Percentiles rank a stretch among this genome's conserved stretches.
Conservation (phyloP, 2,329 filamentous ascomycete species). For the Trichophyton verrucosum region DNA sequence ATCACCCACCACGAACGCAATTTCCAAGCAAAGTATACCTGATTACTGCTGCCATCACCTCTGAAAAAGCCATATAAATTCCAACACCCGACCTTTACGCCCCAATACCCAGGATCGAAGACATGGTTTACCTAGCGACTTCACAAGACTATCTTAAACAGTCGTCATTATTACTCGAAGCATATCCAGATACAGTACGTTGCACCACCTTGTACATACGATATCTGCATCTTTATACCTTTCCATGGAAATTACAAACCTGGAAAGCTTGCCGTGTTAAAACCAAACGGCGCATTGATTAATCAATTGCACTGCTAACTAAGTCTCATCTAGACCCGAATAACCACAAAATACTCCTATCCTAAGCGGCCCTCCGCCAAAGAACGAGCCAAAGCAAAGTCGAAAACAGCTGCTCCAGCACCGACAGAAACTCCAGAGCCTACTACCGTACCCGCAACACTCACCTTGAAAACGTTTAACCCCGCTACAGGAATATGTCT, state of each 20-base stretch:
- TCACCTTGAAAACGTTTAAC: conserved; percentile 84
- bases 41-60: not conserved
- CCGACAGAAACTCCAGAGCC: conserved; percentile 22
- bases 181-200: conserved; percentile 69
- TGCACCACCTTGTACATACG: not conserved
- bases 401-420: conserved; percentile 22
- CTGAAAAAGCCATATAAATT: not conserved
- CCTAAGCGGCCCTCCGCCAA: conserved; percentile 23
- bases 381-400: conserved; percentile 18
- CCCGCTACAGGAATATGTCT: conserved; percentile 67
- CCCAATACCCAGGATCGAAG: conserved; percentile 10
- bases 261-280: not conserved
- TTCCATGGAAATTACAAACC: not conserved
- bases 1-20: conserved; percentile 2
- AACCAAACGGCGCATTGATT: not conserved
- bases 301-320: not conserved
- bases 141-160: conserved; percentile 87
- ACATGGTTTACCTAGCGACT: conserved; percentile 68
- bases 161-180: conserved; percentile 72
- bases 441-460: conserved; percentile 47
- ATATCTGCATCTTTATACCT: not conserved
- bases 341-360: conserved; percentile 87
- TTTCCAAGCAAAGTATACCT: not conserved
- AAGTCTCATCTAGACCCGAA: conserved; percentile 52
- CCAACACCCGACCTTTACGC: not conserved